Evolutionary conservation across 257 asterid species (phyloP), one percentile per base, ranked within the genome.

Genomic region (Dorcoceras hygrometricum): DNA sequence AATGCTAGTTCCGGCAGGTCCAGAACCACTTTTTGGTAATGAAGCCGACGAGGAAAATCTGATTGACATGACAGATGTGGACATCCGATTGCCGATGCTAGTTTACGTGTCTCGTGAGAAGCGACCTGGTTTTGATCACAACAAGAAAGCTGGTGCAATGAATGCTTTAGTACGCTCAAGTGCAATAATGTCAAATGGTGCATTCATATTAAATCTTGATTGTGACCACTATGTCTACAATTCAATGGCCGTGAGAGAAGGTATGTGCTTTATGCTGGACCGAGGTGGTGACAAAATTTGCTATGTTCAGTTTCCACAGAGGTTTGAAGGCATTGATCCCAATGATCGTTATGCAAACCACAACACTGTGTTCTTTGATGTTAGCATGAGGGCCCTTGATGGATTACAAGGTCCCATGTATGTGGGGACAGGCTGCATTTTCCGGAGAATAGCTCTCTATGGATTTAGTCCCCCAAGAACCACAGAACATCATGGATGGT

Each of bases 211-310:
- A 20, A 92, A 92, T 66, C 88, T 92, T 24, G 98, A 92, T 59
- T 92, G 98, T 26, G 98, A 92, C 36, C 98, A 92, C 77, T 89
- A 92, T 78, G 82, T 92, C 64, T 76, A 89, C 71, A 92, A 89
- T 55, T 87, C 96, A 9, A 12, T 74, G 46, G 97, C 97, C 11
- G 55, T 89, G 34, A 70, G 95, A 22, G 97, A 92, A 68, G 98
- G 98, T n/a, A 92, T 89, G 97, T 92, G 98, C 69, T 92, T 92
- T 67, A 92, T 92, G 98, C 87, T 92, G 6, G 98, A 89, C 66
- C 57, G 94, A 34, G 98, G 98, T 4, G 98, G 98, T 5, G 98
- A 92, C 75, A 79, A 79, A 70, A 90, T 92, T 20, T 88, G 97
- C 75, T 92, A 73, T 36, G 97, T 92, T 9, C 97, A 92, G 62